Percentiles rank a stretch among this genome's conserved stretches.
phyloP scores from a whole-genome alignment of 805 yeast species.

The Dipodascus albidus region DNA sequence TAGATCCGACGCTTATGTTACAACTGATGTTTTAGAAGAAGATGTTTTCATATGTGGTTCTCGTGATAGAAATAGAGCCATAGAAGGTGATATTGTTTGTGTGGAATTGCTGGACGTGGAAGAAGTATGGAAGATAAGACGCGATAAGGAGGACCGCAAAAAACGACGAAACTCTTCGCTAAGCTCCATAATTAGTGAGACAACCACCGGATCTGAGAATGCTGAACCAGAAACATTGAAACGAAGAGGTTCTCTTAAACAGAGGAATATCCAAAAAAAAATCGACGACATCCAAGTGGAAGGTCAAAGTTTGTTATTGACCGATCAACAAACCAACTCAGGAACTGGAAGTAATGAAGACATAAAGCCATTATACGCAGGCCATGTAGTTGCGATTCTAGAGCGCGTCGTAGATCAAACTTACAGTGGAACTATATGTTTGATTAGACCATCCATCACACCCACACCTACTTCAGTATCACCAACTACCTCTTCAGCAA shows the following conservation, averaged over 20 bases:
- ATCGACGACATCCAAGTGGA: constrained; percentile 98
- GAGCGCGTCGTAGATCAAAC: constrained; percentile 96
- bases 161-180: constrained; percentile 51
- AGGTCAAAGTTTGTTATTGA: constrained; percentile 83
- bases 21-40: constrained; percentile 89
- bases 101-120: constrained; percentile 89
- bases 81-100: constrained; percentile 95
- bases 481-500: constrained; percentile 71
- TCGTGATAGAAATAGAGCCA: constrained; percentile 92
- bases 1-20: constrained; percentile 96
- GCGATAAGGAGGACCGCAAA: constrained; percentile 95
- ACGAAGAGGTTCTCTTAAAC: constrained; percentile 84
- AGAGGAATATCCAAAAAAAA: constrained; percentile 93
- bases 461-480: constrained; percentile 53
- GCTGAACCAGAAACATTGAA: constrained; percentile 33
- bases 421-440: constrained; percentile 87
- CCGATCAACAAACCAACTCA: constrained; percentile 90
- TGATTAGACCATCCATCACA: constrained; percentile 83
- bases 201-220: constrained; percentile 19
- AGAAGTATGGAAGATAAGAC: constrained; percentile 94
- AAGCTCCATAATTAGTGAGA: not conserved
- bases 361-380: constrained; percentile 88
- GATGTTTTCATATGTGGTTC: constrained; percentile 97
- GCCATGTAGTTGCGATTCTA: constrained; percentile 95
- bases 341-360: constrained; percentile 50